A percentile compares a stretch with the other conserved stretches of the same genome.
phyloP scores from a whole-genome alignment of 352 stramenopile species.

The Pythium apleroticum region DNA sequence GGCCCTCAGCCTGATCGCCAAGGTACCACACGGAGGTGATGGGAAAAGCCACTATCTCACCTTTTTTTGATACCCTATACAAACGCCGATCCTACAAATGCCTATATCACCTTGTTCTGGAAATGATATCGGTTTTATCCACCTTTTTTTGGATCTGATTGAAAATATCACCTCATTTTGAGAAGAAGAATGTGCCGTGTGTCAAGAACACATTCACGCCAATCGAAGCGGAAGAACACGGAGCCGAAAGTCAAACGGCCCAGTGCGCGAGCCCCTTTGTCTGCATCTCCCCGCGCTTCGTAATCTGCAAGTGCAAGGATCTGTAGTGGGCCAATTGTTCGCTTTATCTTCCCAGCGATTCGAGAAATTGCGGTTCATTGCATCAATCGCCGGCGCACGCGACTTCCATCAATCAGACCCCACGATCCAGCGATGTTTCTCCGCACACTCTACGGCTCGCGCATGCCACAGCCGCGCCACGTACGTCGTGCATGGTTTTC shows the following conservation, averaged over 20 bases:
- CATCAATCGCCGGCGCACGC: neutral
- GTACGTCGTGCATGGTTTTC: slow-evolving; percentile 35
- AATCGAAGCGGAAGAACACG: slow-evolving; percentile 28
- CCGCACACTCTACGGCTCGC: slow-evolving; percentile 71
- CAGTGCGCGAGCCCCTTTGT: neutral
- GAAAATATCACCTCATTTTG: slow-evolving; percentile 16
- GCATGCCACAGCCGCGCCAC: slow-evolving; percentile 75
- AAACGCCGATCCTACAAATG: neutral
- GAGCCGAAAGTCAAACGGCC: neutral
- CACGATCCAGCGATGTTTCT: slow-evolving; percentile 58
- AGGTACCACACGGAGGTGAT: neutral
- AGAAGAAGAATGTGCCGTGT: slow-evolving; percentile 12
- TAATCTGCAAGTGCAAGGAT: slow-evolving; percentile 5
- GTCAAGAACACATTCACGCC: slow-evolving; percentile 22
- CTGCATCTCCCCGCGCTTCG: neutral
- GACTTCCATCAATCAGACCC: neutral
- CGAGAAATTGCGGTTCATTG: neutral
- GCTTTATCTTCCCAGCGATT: neutral
- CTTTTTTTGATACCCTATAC: neutral
- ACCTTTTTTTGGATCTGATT: slow-evolving; percentile 13
- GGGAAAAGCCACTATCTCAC: too few relatives aligned
- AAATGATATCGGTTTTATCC: neutral
- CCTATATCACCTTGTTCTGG: slow-evolving; percentile 17
- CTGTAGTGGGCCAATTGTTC: slow-evolving; percentile 13
- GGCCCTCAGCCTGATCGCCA: neutral